These are phyloP conservation scores for Lentinula edodes DNA, from an alignment of 768 basidiomycete genomes.

Conservation along the genomic window DNA sequence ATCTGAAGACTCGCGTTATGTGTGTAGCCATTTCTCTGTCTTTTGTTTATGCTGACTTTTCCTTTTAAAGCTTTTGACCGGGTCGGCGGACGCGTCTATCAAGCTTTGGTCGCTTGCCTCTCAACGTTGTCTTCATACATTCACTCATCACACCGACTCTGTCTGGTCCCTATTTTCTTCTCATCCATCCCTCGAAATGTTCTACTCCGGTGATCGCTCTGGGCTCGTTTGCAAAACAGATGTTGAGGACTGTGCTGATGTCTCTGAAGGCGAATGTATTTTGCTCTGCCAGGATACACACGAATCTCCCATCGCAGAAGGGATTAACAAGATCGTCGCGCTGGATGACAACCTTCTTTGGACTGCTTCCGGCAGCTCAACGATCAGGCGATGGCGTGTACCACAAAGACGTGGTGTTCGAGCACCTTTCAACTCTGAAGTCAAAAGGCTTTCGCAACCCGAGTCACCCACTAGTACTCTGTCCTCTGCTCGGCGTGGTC, in stretches of 20 bases:
- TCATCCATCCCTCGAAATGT: conserved; percentile 79
- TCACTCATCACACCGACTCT: conserved; percentile 90
- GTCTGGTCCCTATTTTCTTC: conserved; percentile 91
- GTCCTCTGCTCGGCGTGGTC: neutral
- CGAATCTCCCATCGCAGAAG: conserved; percentile 42
- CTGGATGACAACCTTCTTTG: conserved; percentile 84
- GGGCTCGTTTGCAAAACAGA: conserved; percentile 93
- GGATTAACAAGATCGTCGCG: conserved; percentile 77
- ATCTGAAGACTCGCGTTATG: conserved; percentile 87
- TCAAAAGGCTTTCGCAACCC: neutral
- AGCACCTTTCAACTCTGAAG: neutral
- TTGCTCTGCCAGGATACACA: conserved; percentile 69
- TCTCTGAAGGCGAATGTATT: conserved; percentile 87
- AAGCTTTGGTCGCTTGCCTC: conserved; percentile 92
- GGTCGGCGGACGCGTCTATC: conserved; percentile 83
- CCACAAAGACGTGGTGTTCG: conserved; percentile 43
- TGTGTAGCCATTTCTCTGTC: conserved; percentile 32
- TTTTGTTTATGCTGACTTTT: neutral
- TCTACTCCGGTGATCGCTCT: conserved; percentile 92
- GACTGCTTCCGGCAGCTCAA: conserved; percentile 84
- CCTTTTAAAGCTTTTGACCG: conserved; percentile 61
- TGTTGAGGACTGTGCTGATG: conserved; percentile 71
- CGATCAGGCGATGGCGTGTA: conserved; percentile 76
- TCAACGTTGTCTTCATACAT: conserved; percentile 91
- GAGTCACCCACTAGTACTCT: conserved; percentile 1